Evolutionary conservation across 2,329 filamentous ascomycete genomes (phyloP).

Genomic region (Sporothrix dimorphospora): DNA sequence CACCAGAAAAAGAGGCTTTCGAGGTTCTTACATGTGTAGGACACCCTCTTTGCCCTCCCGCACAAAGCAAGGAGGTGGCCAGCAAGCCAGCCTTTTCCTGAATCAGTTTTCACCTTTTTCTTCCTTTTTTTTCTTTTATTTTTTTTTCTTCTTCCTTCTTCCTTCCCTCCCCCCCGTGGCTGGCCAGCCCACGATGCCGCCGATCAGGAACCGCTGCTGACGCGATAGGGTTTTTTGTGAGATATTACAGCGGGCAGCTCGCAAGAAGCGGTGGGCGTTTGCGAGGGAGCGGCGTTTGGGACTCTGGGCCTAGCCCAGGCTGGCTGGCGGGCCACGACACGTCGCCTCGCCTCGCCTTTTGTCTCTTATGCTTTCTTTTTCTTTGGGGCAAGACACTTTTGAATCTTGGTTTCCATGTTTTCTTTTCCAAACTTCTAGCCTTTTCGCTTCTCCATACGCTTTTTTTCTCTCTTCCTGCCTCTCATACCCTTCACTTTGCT

Average conservation of each 20-base stretch:
- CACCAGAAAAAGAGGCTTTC: background rate
- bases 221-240: slow-evolving; percentile 11
- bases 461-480: background rate
- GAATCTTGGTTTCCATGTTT: slow-evolving; percentile 9
- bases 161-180: background rate
- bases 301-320: background rate
- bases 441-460: background rate
- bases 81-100: background rate
- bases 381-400: background rate
- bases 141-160: background rate
- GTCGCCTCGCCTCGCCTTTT: background rate
- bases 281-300: background rate
- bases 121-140: background rate
- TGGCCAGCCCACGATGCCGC: slow-evolving; percentile 11
- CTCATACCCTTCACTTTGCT: background rate
- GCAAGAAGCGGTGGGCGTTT: background rate
- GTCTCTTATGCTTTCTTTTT: background rate
- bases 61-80: background rate
- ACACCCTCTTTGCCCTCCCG: background rate
- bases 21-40: background rate
- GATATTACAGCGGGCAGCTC: background rate
- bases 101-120: background rate
- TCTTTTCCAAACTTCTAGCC: background rate
- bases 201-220: slow-evolving; percentile 15
- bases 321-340: background rate